Evolutionary conservation across 2,329 filamentous ascomycete species (phyloP).

Genomic region (Botrytis cinerea): DNA sequence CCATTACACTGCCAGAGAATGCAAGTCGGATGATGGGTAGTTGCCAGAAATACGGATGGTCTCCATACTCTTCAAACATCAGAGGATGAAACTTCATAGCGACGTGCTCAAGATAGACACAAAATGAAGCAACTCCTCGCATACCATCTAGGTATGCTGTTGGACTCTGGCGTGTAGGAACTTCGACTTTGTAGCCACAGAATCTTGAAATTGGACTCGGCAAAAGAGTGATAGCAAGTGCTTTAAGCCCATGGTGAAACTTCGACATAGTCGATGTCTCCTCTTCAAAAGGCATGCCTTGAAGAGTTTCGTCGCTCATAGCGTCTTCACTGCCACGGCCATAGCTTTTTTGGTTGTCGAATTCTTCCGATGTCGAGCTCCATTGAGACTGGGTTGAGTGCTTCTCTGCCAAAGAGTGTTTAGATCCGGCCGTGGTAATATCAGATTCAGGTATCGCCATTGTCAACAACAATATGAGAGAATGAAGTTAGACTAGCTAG

Average conservation of each 20-base stretch:
- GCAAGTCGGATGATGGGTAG: not conserved
- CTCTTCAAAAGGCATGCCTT: not conserved
- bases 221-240: not conserved
- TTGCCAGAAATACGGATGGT: not conserved
- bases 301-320: not conserved
- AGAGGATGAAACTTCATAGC: not conserved
- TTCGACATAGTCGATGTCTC: not conserved
- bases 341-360: not conserved
- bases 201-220: not conserved
- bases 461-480: not conserved
- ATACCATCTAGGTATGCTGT: not conserved
- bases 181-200: not conserved
- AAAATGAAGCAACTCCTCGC: not conserved
- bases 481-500: not conserved
- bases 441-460: not conserved
- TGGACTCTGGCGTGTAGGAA: not conserved
- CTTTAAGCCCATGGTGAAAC: not conserved
- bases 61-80: not conserved
- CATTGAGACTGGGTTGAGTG: not conserved
- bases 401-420: not conserved
- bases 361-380: not conserved
- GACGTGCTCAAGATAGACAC: not conserved
- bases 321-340: not conserved
- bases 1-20: not conserved
- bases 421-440: not conserved